Evolutionary conservation across 805 yeast genomes (phyloP).

Genomic region (Candida germanica): DNA sequence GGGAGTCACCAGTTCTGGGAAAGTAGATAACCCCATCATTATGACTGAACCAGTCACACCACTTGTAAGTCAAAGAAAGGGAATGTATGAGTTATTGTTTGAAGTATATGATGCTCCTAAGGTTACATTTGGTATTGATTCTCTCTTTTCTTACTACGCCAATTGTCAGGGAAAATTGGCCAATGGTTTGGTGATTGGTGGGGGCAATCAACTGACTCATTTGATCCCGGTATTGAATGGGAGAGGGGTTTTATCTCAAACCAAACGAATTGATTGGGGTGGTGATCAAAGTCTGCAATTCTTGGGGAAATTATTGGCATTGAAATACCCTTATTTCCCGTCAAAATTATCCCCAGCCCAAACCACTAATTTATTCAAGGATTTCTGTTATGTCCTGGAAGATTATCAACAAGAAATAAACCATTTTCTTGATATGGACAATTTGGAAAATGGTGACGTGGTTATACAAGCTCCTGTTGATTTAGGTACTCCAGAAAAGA

Average conservation of each 20-base stretch:
- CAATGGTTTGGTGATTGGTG: slow-evolving; percentile 71
- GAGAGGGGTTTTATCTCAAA: slow-evolving; percentile 57
- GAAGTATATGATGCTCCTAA: slow-evolving; percentile 78
- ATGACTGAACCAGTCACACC: slow-evolving; percentile 76
- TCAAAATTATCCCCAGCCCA: slow-evolving; percentile 62
- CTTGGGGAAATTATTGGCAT: slow-evolving; percentile 56
- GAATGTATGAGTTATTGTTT: slow-evolving; percentile 78
- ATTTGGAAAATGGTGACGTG: slow-evolving; percentile 65
- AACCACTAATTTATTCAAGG: slow-evolving; percentile 63
- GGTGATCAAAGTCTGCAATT: slow-evolving; percentile 71
- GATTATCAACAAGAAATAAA: slow-evolving; percentile 66
- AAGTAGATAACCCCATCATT: slow-evolving; percentile 74
- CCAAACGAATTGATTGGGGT: slow-evolving; percentile 90
- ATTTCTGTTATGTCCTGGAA: slow-evolving; percentile 73
- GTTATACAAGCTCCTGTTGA: slow-evolving; percentile 76
- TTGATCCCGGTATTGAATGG: slow-evolving; percentile 80
- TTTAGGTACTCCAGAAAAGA: slow-evolving; percentile 59
- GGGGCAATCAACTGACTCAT: slow-evolving; percentile 81
- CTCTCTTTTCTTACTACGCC: slow-evolving; percentile 71
- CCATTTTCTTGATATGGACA: slow-evolving; percentile 55
- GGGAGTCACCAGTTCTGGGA: slow-evolving; percentile 53
- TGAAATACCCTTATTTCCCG: slow-evolving; percentile 94
- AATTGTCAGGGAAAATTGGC: slow-evolving; percentile 41
- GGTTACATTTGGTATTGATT: slow-evolving; percentile 78
- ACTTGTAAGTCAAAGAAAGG: slow-evolving; percentile 65